These are phyloP conservation scores for Withania somnifera DNA, from an alignment of 305 asterid genomes.

Conservation along the genomic window DNA sequence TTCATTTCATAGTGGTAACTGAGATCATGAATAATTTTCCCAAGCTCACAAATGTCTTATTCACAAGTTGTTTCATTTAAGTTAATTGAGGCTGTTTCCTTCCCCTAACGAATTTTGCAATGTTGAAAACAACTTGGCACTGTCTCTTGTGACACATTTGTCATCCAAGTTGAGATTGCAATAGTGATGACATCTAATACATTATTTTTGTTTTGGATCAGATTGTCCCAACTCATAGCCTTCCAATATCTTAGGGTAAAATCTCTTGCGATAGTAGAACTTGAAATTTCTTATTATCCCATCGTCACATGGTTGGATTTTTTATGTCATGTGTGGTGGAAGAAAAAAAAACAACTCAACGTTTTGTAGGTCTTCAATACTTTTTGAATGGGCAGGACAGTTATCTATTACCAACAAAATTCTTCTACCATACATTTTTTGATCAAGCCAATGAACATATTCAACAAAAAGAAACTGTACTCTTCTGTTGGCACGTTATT, in stretches of 20 bases:
- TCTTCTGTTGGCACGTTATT: too few species aligned
- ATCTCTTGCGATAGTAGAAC: too few species aligned
- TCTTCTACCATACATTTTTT: too few species aligned
- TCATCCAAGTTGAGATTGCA: not conserved
- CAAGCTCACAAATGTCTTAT: not conserved
- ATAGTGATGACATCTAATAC: not conserved
- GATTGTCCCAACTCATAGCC: too few species aligned
- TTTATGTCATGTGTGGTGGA: not conserved
- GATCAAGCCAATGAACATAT: too few species aligned
- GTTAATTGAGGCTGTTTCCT: not conserved
- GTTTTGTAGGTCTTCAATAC: not conserved
- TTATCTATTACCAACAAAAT: too few species aligned
- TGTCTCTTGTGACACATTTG: not conserved
- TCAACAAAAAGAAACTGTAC: too few species aligned
- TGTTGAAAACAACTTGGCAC: not conserved
- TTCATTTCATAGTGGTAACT: too few species aligned
- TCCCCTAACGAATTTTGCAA: not conserved
- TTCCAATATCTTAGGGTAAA: too few species aligned
- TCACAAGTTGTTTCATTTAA: not conserved
- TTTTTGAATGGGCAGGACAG: too few species aligned
- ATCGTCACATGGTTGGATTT: constrained; percentile 5
- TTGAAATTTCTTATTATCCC: too few species aligned
- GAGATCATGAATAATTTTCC: not conserved
- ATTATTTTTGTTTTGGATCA: not conserved
- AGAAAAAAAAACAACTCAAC: not conserved